phyloP scores from a whole-genome alignment of 805 yeast species.

The Yamadazyma sp. region DNA sequence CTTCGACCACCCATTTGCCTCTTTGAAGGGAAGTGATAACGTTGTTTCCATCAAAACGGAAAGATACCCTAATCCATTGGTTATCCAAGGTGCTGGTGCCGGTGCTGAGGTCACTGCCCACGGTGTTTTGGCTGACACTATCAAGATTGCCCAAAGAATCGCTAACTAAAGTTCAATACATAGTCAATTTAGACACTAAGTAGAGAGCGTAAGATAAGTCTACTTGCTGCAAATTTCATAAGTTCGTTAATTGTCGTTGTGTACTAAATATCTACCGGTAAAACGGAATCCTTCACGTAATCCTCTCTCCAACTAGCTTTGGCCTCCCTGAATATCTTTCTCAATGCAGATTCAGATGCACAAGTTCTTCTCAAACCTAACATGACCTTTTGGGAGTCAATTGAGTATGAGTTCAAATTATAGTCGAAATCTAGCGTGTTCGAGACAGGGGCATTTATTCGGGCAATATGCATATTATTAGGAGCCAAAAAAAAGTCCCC shows the following conservation, averaged over 20 bases:
- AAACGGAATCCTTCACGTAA: slow-evolving; percentile 15
- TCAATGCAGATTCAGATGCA: slow-evolving; percentile 47
- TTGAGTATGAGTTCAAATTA: slow-evolving; percentile 27
- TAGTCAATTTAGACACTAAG: no score
- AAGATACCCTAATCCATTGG: slow-evolving; percentile 90
- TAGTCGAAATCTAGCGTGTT: slow-evolving; percentile 24
- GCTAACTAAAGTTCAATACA: slow-evolving; percentile 48
- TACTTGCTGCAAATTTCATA: no score
- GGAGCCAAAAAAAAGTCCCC: slow-evolving; percentile 84
- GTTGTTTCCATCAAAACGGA: slow-evolving; percentile 89
- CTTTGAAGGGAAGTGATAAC: slow-evolving; percentile 93
- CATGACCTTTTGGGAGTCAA: slow-evolving; percentile 77
- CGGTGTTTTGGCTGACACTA: slow-evolving; percentile 92
- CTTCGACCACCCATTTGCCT: slow-evolving; percentile 90
- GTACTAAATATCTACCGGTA: slow-evolving; percentile 17
- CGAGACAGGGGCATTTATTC: slow-evolving; percentile 52
- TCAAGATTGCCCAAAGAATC: slow-evolving; percentile 88
- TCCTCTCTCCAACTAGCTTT: slow-evolving; percentile 20
- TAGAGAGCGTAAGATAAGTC: no score
- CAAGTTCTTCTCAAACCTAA: slow-evolving; percentile 65
- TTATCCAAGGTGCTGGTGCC: slow-evolving; percentile 97
- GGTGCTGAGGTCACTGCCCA: slow-evolving; percentile 70
- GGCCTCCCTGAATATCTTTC: slow-evolving; percentile 59
- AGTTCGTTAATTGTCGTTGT: no score
- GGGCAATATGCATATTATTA: slow-evolving; percentile 76